phyloP scores from a whole-genome alignment of 257 asterid species.

The Solanum rostratum region DNA sequence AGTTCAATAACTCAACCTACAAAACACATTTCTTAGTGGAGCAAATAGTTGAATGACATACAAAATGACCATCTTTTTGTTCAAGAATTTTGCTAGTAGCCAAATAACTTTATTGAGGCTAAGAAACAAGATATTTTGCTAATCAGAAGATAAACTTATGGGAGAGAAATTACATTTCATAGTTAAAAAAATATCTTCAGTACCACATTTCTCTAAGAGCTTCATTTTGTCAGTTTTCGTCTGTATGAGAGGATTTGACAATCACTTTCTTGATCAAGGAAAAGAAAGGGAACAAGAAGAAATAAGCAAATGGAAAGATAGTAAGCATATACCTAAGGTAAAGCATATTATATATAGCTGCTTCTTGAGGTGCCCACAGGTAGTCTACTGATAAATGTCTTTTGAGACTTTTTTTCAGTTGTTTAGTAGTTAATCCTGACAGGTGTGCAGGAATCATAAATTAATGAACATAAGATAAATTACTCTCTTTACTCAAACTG shows the following conservation, averaged over 20 bases:
- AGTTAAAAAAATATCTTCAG: background rate
- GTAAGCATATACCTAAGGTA: conserved; percentile 43
- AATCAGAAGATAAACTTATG: background rate
- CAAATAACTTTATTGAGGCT: background rate
- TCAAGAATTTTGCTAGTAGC: background rate
- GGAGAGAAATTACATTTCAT: background rate
- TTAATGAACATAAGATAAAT: background rate
- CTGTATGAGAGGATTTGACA: background rate
- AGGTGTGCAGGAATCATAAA: background rate
- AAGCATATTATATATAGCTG: conserved; percentile 72
- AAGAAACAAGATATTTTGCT: background rate
- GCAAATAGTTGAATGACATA: background rate
- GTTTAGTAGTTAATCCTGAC: conserved; percentile 46
- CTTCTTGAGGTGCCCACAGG: conserved; percentile 59
- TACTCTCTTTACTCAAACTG: background rate
- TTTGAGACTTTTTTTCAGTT: conserved; percentile 17
- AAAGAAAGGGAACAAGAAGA: background rate
- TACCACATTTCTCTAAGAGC: background rate
- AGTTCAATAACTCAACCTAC: background rate
- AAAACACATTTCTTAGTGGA: background rate
- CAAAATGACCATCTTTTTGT: background rate
- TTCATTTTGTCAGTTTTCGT: background rate
- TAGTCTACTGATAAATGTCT: conserved; percentile 23
- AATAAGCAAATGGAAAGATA: background rate
- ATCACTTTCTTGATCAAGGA: background rate